Conservation (phyloP, 192 early-diverging fungal species). For the Pilaira anomala region DNA sequence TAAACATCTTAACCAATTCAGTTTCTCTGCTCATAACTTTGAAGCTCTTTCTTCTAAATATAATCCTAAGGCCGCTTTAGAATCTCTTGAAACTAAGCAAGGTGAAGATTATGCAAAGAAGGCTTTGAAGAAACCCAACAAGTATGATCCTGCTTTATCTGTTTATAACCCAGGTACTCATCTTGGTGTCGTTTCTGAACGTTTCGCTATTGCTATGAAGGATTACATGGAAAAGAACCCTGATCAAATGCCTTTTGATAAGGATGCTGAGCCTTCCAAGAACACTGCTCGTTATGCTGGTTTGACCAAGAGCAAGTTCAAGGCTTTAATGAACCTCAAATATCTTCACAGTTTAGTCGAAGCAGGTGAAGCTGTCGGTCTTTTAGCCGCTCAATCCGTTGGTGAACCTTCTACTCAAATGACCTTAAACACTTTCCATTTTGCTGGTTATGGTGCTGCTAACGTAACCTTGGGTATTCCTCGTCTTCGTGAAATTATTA, state of each 20-base stretch:
- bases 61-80: slow-evolving; percentile 63
- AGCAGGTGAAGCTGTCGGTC: slow-evolving; percentile 98
- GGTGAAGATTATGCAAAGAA: slow-evolving; percentile 77
- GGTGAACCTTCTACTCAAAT: slow-evolving; percentile 99
- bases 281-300: slow-evolving; percentile 54
- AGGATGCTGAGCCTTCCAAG: slow-evolving; percentile 47
- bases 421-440: slow-evolving; percentile 99
- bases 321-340: slow-evolving; percentile 89
- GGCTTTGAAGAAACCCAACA: slow-evolving; percentile 82
- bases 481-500: slow-evolving; percentile 98
- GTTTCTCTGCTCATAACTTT: slow-evolving; percentile 73
- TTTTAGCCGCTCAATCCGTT: slow-evolving; percentile 96
- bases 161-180: slow-evolving; percentile 76
- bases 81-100: slow-evolving; percentile 66
- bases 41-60: slow-evolving; percentile 76
- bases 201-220: slow-evolving; percentile 66
- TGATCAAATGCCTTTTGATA: slow-evolving; percentile 58
- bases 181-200: slow-evolving; percentile 88
- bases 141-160: slow-evolving; percentile 78
- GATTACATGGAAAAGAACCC: slow-evolving; percentile 73
- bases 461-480: slow-evolving; percentile 98
- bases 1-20: slow-evolving; percentile 46
- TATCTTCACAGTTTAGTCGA: slow-evolving; percentile 89
- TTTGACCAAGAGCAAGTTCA: slow-evolving; percentile 72
- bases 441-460: slow-evolving; percentile 95